A percentile compares a stretch with the other conserved stretches of the same genome.
Evolutionary conservation across 2,329 filamentous ascomycete species (phyloP).

Genomic region (Ploettnerulaceae sp.): DNA sequence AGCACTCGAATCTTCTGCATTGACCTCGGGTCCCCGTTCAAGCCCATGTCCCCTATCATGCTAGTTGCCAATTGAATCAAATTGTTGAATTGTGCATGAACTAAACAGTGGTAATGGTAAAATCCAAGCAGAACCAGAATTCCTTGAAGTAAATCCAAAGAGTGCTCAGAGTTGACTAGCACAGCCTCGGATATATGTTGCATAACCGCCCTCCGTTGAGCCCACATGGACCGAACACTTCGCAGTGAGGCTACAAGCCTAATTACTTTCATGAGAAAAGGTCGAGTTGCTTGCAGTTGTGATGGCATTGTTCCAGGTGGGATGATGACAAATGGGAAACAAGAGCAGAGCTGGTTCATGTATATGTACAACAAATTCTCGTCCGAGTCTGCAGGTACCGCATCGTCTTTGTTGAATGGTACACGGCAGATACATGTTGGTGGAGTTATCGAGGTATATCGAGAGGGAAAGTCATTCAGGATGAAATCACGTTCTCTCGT

Average conservation of each 20-base stretch:
- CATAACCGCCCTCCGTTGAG: constrained; percentile 46
- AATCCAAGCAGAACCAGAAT: constrained; percentile 46
- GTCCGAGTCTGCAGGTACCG: constrained; percentile 41
- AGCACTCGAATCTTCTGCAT: background rate
- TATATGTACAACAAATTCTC: constrained; percentile 31
- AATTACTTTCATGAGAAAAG: constrained; percentile 47
- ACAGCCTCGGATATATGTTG: constrained; percentile 44
- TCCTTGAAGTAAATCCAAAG: constrained; percentile 46
- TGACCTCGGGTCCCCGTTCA: constrained; percentile 39
- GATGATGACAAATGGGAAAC: background rate
- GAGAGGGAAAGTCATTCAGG: constrained; percentile 36
- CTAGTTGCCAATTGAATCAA: constrained; percentile 45
- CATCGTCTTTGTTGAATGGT: constrained; percentile 37
- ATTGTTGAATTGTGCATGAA: constrained; percentile 49
- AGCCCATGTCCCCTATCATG: constrained; percentile 43
- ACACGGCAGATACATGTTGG: constrained; percentile 45
- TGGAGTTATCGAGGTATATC: constrained; percentile 44
- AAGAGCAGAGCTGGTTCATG: background rate
- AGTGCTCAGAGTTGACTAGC: constrained; percentile 45
- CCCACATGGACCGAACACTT: constrained; percentile 44
- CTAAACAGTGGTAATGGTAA: constrained; percentile 51
- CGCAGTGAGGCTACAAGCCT: constrained; percentile 46
- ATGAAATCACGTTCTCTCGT: background rate
- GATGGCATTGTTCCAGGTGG: background rate
- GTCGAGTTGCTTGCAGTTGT: constrained; percentile 34